These are phyloP conservation scores for Plectosphaerella cucumerina DNA, from an alignment of 2,329 filamentous ascomycete genomes.

Conservation along the genomic window DNA sequence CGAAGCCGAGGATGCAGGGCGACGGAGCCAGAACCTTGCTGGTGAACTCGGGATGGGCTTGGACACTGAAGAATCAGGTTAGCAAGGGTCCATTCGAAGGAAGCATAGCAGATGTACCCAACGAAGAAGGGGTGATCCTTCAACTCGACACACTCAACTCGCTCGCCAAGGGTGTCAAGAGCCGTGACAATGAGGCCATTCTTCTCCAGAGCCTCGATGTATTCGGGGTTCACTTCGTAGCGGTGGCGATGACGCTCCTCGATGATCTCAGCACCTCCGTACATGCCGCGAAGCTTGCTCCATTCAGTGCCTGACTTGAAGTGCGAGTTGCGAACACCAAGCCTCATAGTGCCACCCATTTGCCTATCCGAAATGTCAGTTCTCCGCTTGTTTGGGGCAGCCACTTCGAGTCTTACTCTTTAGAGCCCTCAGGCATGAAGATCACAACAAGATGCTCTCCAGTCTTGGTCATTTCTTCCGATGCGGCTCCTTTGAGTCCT, in stretches of 20 bases:
- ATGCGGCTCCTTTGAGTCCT: conserved; percentile 52
- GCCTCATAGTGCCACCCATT: conserved; percentile 81
- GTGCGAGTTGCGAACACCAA: conserved; percentile 68
- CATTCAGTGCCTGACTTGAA: conserved; percentile 76
- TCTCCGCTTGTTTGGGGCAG: background rate
- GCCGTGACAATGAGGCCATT: conserved; percentile 72
- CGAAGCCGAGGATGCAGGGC: conserved; percentile 76
- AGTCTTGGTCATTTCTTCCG: conserved; percentile 50
- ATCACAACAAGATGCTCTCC: conserved; percentile 71
- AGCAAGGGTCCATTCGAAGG: background rate
- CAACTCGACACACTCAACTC: conserved; percentile 81
- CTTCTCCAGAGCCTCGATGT: conserved; percentile 63
- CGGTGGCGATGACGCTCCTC: conserved; percentile 81
- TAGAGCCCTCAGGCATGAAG: conserved; percentile 77
- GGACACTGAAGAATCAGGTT: conserved; percentile 48
- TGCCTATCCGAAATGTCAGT: conserved; percentile 4
- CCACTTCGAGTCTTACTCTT: conserved; percentile 25
- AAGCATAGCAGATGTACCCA: conserved; percentile 15
- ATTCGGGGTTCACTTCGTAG: conserved; percentile 84
- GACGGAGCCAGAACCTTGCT: conserved; percentile 70
- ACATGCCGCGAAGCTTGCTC: conserved; percentile 72
- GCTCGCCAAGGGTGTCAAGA: conserved; percentile 71
- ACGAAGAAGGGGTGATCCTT: conserved; percentile 83
- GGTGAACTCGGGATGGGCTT: conserved; percentile 86
- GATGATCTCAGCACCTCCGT: conserved; percentile 54